Evolutionary conservation across 371 early-diverging fungal genomes (phyloP).

Genomic region (Mortierella sp.): DNA sequence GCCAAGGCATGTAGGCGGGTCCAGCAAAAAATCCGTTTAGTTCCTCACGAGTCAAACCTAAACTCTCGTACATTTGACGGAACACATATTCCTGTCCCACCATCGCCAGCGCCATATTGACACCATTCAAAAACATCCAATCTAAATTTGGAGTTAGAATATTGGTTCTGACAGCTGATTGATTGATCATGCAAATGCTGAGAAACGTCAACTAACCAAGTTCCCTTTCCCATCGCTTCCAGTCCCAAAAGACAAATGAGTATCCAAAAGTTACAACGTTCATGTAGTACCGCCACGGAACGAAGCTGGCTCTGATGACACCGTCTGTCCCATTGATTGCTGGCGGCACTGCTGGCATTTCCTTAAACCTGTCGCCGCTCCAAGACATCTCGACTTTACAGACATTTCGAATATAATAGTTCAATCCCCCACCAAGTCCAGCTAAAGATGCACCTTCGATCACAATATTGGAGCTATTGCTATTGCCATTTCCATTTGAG

Average conservation of each 20-base stretch:
- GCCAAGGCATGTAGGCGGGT: conserved; percentile 51
- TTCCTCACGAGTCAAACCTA: conserved; percentile 29
- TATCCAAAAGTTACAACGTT: conserved; percentile 58
- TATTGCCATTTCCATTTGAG: conserved; percentile 11
- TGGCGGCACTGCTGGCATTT: conserved; percentile 36
- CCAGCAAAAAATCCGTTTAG: conserved; percentile 35
- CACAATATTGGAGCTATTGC: neutral
- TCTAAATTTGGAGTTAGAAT: conserved; percentile 15
- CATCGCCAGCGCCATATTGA: conserved; percentile 54
- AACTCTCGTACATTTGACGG: conserved; percentile 38
- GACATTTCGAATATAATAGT: conserved; percentile 44
- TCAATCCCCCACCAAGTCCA: conserved; percentile 47
- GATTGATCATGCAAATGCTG: neutral
- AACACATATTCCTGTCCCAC: conserved; percentile 52
- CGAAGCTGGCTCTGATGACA: conserved; percentile 47
- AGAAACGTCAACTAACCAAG: conserved; percentile 24
- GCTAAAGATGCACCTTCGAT: conserved; percentile 34
- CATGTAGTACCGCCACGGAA: conserved; percentile 57
- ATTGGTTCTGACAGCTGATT: neutral
- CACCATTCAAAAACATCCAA: conserved; percentile 55
- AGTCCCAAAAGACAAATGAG: conserved; percentile 57
- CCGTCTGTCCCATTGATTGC: conserved; percentile 1
- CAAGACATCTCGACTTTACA: conserved; percentile 54
- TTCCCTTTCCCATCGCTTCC: conserved; percentile 55
- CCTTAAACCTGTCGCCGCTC: conserved; percentile 48